Base-by-base conservation (phyloP, 2,329 filamentous ascomycete species). In the Aspergillus sp. region DNA sequence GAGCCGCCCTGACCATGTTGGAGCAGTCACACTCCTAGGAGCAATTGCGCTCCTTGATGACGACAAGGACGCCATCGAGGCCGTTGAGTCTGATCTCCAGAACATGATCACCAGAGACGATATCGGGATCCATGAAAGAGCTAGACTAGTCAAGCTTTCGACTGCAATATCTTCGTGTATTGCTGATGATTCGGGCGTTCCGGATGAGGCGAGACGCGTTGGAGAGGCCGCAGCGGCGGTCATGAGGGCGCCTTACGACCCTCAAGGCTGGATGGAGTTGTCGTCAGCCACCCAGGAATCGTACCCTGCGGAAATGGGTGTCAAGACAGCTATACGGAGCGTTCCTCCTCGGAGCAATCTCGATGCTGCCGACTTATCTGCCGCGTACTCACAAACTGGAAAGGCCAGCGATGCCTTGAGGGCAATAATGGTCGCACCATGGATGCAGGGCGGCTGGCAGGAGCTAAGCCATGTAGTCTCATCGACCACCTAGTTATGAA, bases 31-130 rank as follows among this genome's bases (percentile, higher is more conserved):
- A 0, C 82, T 98, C 4, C 81, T 99, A 0, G 93, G 92, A 0
- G 87, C 91, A 3, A 90, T 98, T 64, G 91, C 91, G 0, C 80
- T 96, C 3, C 76, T 97, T 0, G 91, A 96, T 58, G 82, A 86
- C 15, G 93, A 97, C 68, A 79, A 82, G 19, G 91, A 96, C 64
- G 89, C 87, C 2, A 78, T 93, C 8, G 89, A 91, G 55, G 93
- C 92, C 0, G 92, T 96, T 0, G 81, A 86, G 3, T 85, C 89
- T 6, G 91, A 96, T 69, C 82, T 99, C 11, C 82, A 91, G 47
- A 79, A 78, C 2, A 80, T 97, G 47, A 85, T 91, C 33, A 89
- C 86, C 0, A 86, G 83, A 52, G 83, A 89, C 51, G 81, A 81
- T 49, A 80, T 92, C 3, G 82, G 81, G 4, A 79, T 83, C 2